Evolutionary conservation across 768 basidiomycete genomes (phyloP).

Genomic region (Hortiboletus flavorubellus): DNA sequence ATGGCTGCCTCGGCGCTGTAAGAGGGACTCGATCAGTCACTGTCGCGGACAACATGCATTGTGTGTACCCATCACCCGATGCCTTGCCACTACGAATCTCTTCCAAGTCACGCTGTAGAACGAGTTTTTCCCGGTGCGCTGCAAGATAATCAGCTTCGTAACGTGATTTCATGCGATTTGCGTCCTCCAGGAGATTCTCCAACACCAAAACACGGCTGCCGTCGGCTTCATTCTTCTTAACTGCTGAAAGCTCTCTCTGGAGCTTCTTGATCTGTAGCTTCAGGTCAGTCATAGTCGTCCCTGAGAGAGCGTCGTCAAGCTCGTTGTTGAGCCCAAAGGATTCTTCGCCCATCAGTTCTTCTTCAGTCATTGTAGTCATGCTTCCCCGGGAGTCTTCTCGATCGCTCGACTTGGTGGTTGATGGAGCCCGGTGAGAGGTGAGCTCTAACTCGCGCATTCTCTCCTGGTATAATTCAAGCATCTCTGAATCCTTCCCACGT

Average conservation of each 20-base stretch:
- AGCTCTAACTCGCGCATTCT: slow-evolving; percentile 86
- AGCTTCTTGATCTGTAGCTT: slow-evolving; percentile 84
- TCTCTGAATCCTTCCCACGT: slow-evolving; percentile 74
- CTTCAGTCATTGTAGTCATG: slow-evolving; percentile 39
- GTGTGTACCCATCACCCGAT: slow-evolving; percentile 70
- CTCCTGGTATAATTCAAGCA: slow-evolving; percentile 87
- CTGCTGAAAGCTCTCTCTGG: slow-evolving; percentile 73
- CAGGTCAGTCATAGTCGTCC: slow-evolving; percentile 87
- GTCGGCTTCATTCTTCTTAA: slow-evolving; percentile 73
- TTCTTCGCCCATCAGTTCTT: slow-evolving; percentile 46
- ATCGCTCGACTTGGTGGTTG: slow-evolving; percentile 25
- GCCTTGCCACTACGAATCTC: slow-evolving; percentile 88
- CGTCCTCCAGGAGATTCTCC: slow-evolving; percentile 88
- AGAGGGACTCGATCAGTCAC: slow-evolving; percentile 2
- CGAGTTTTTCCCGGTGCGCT: slow-evolving; percentile 78
- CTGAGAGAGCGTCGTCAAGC: slow-evolving; percentile 80
- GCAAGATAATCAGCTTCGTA: slow-evolving; percentile 88
- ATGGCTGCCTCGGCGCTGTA: slow-evolving; percentile 80
- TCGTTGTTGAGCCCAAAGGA: slow-evolving; percentile 74
- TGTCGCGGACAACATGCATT: not conserved
- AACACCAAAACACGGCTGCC: slow-evolving; percentile 77
- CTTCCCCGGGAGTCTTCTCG: slow-evolving; percentile 15
- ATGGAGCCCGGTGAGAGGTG: slow-evolving; percentile 47
- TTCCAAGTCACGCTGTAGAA: slow-evolving; percentile 78
- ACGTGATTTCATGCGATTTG: slow-evolving; percentile 83